Conservation (phyloP, 176 grass and related monocot species). For the Bolboschoenus planiculmis region DNA sequence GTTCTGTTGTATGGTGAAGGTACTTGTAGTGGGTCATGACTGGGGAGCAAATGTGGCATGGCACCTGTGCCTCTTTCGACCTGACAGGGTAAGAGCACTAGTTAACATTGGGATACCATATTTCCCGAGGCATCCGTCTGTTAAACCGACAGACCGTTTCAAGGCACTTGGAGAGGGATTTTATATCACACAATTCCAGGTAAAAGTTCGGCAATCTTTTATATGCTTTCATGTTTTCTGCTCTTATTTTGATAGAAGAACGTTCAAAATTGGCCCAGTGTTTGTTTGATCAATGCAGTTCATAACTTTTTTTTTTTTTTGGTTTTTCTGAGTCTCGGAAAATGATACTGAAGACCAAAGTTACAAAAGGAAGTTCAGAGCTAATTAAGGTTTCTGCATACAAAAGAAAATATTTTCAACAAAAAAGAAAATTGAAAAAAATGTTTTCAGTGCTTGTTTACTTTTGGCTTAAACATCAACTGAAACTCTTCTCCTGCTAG, state of each 20-base stretch:
- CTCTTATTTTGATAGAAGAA: background rate
- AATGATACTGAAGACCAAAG: background rate
- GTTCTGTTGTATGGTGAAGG: conserved; percentile 20
- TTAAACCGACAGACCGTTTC: background rate
- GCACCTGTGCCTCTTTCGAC: conserved; percentile 54
- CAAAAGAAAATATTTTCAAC: background rate
- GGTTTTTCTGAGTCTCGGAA: background rate
- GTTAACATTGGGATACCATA: conserved; percentile 34
- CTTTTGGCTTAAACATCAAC: background rate
- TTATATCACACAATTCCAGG: conserved; percentile 56
- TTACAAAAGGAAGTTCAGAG: background rate
- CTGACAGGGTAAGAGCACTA: conserved; percentile 43
- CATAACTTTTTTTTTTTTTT: background rate
- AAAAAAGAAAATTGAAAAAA: background rate
- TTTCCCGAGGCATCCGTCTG: conserved; percentile 15
- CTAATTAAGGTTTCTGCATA: background rate
- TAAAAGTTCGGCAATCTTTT: background rate
- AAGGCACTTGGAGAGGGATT: conserved; percentile 35
- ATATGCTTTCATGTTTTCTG: background rate
- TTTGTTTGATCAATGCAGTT: background rate
- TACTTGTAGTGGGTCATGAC: conserved; percentile 62
- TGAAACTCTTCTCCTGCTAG: background rate
- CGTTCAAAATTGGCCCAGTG: background rate
- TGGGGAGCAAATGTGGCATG: conserved; percentile 44
- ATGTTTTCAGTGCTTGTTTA: background rate